phyloP scores from a whole-genome alignment of 2,329 filamentous ascomycete genomes.

The Nothophoma quercina region DNA sequence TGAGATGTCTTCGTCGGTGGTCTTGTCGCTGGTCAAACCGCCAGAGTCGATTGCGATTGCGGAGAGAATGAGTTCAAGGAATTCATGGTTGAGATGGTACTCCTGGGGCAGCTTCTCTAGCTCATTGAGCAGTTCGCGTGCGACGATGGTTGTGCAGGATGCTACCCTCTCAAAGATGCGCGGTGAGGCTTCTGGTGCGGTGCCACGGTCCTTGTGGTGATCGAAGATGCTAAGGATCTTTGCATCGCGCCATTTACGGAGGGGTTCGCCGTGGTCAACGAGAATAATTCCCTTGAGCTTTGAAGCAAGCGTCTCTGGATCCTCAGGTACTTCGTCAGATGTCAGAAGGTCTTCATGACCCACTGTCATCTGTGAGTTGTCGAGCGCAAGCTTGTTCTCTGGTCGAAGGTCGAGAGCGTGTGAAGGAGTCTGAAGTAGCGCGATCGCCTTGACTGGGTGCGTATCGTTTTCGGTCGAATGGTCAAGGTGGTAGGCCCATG shows the following conservation, averaged over 20 bases:
- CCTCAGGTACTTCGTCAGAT: slow-evolving; percentile 57
- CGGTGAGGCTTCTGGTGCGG: slow-evolving; percentile 52
- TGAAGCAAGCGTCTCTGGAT: slow-evolving; percentile 53
- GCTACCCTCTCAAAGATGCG: slow-evolving; percentile 56
- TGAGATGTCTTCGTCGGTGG: slow-evolving; percentile 51
- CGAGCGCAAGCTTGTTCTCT: slow-evolving; percentile 56
- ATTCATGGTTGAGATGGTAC: slow-evolving; percentile 58
- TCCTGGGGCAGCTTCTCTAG: slow-evolving; percentile 53
- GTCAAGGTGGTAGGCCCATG: slow-evolving; percentile 58
- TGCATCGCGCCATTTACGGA: slow-evolving; percentile 55
- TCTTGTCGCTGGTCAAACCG: slow-evolving; percentile 47
- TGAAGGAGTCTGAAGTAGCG: slow-evolving; percentile 56
- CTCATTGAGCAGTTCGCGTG: slow-evolving; percentile 57
- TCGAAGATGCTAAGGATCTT: slow-evolving; percentile 58
- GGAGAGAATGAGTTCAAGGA: slow-evolving; percentile 57
- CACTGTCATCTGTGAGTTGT: slow-evolving; percentile 56
- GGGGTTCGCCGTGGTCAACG: slow-evolving; percentile 54
- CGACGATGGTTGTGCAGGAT: slow-evolving; percentile 57
- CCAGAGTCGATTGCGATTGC: slow-evolving; percentile 58
- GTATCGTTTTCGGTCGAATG: slow-evolving; percentile 55
- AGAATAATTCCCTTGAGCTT: slow-evolving; percentile 57
- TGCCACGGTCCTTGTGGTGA: slow-evolving; percentile 55
- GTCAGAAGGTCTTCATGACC: slow-evolving; percentile 57
- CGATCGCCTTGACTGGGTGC: slow-evolving; percentile 55
- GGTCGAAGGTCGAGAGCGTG: slow-evolving; percentile 58